Conservation (phyloP, 768 basidiomycete species). For the Podaxis carcinomalis region DNA sequence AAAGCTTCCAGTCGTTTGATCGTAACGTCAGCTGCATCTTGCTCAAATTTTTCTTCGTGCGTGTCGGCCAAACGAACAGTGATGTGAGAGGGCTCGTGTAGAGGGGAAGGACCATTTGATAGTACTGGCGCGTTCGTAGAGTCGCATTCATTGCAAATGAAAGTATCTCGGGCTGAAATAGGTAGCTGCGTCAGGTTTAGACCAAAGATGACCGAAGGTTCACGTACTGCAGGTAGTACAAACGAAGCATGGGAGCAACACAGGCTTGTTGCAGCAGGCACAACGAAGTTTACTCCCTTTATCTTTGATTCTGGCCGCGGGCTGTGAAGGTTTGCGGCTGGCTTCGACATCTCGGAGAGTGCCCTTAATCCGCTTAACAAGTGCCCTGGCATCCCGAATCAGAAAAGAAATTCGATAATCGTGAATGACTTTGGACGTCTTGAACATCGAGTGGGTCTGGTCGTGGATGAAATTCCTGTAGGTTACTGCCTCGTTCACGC, state of each 20-base stretch:
- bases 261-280: constrained; percentile 18
- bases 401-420: constrained; percentile 26
- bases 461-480: constrained; percentile 28
- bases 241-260: constrained; percentile 22
- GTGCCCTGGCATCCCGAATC: constrained; percentile 22
- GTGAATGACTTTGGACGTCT: constrained; percentile 27
- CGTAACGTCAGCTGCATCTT: constrained; percentile 18
- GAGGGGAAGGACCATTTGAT: constrained; percentile 16
- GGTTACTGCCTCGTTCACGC: constrained; percentile 24
- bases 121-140: constrained; percentile 11
- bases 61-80: constrained; percentile 25
- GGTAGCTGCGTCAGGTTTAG: background rate
- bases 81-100: constrained; percentile 22
- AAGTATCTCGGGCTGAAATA: constrained; percentile 24
- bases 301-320: background rate
- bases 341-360: constrained; percentile 22
- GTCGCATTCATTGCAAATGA: constrained; percentile 30
- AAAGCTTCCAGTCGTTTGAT: constrained; percentile 18
- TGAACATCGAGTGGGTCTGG: constrained; percentile 26
- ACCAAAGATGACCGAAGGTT: background rate
- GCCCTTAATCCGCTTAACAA: constrained; percentile 22
- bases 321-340: constrained; percentile 2
- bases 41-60: constrained; percentile 21
- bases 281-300: constrained; percentile 13
- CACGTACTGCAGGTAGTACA: constrained; percentile 21